Evolutionary conservation across 2,329 filamentous ascomycete genomes (phyloP), one percentile per base, ranked within the genome.

Genomic region (Aspergillus ibericus): DNA sequence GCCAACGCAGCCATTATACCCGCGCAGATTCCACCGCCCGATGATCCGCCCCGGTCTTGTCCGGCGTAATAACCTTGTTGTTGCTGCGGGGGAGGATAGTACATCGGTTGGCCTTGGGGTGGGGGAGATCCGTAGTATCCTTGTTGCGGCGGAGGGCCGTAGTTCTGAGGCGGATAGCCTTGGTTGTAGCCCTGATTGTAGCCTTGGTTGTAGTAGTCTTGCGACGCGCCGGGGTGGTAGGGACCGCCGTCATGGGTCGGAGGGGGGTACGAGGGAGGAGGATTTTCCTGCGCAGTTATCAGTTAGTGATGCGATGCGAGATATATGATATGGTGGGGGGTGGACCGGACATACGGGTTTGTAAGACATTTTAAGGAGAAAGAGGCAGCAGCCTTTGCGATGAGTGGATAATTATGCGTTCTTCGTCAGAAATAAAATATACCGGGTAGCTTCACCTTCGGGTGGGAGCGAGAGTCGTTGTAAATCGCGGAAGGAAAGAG

Each of bases 1-100:
- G 80, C 79, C 56, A 81, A 54, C 16, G 77, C 79, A 48, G 77
- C 79, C 64, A 80, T 66, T 15, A 82, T 70, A 68, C 79, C 80
- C 1, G 79, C 78, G 55, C 80, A 81, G 32, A 79, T 73, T 2
- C 79, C 79, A 8, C 73, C 72, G 12, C 67, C 69, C 4, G 64
- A 64, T 6, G 67, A 67, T 12, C 68, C 64, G 38, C 72, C 66
- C 8, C 70, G 63, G 10, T 69, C 68, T 50, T 70, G 70, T 52
- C 73, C 69, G 13, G 70, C 67, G 46, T 75, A 73, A 53, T 79
- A 75, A 3, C 74, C 76, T 46, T 70, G 73, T 44, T 67, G 70
- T 47, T 73, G 70, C 22, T 66, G 67, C 52, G 74, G 74, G 49
- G 71, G 74, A 53, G 72, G 74, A 58, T 78, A 78, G 53, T 75